Conservation (phyloP, 768 basidiomycete genomes). For the Amanita molliuscula region DNA sequence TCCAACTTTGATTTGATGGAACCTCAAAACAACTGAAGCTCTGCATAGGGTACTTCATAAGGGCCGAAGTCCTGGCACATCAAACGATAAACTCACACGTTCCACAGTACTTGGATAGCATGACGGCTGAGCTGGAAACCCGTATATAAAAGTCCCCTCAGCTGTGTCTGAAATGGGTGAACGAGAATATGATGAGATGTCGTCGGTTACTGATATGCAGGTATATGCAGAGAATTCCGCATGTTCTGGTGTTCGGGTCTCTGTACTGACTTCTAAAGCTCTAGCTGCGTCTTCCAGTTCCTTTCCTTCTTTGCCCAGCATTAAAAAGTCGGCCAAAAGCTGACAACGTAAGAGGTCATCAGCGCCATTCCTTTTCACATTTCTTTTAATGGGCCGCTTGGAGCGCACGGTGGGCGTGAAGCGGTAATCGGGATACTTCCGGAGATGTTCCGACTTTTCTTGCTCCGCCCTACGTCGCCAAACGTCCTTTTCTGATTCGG, state of each 20-base stretch:
- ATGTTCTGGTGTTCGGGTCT: neutral
- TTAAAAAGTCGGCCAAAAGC: conserved; percentile 38
- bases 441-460: conserved; percentile 39
- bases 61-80: neutral
- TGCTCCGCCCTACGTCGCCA: conserved; percentile 41
- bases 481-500: conserved; percentile 37
- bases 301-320: conserved; percentile 37
- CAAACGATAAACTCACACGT: neutral
- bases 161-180: neutral
- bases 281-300: conserved; percentile 35
- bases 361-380: conserved; percentile 38
- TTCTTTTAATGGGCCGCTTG: conserved; percentile 36
- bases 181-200: neutral
- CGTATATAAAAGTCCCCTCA: neutral
- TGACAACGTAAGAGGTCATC: conserved; percentile 40
- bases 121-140: neutral
- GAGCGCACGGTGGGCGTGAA: conserved; percentile 36
- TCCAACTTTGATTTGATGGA: neutral
- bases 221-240: neutral
- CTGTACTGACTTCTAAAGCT: neutral
- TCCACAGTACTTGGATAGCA: neutral
- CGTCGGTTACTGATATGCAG: neutral
- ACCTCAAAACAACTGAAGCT: conserved; percentile 1
- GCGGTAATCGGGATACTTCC: conserved; percentile 43
- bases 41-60: neutral